These are phyloP conservation scores for Ophiosphaerella korrae DNA, from an alignment of 2,329 filamentous ascomycete genomes.

Conservation along the genomic window DNA sequence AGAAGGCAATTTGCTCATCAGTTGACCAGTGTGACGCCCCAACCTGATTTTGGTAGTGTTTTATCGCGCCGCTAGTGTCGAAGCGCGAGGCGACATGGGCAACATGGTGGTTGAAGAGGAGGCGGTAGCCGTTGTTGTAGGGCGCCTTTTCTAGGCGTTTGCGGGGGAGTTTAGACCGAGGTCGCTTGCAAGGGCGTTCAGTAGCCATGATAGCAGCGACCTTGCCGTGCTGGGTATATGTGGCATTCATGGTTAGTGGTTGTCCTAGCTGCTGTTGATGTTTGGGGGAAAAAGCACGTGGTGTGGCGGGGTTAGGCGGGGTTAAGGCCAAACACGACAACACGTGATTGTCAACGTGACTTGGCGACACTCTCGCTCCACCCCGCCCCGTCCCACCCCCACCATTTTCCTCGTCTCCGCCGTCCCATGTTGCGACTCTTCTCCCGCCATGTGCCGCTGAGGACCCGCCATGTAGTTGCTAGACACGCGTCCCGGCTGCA, in stretches of 20 bases:
- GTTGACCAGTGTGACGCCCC: constrained; percentile 73
- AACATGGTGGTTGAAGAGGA: constrained; percentile 42
- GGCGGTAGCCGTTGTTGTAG: constrained; percentile 54
- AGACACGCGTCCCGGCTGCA: constrained; percentile 25
- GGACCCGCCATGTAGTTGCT: constrained; percentile 7
- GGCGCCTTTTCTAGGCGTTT: constrained; percentile 42
- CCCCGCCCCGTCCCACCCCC: constrained; percentile 12
- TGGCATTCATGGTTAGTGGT: background rate
- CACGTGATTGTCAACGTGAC: constrained; percentile 25
- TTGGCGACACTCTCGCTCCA: constrained; percentile 26
- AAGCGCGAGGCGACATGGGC: constrained; percentile 23
- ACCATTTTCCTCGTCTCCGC: background rate
- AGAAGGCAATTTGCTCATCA: constrained; percentile 73
- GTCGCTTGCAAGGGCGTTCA: constrained; percentile 28
- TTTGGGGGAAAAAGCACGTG: constrained; percentile 5
- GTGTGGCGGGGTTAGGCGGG: constrained; percentile 6
- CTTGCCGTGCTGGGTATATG: background rate
- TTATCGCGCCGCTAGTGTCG: constrained; percentile 4
- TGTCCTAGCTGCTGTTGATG: background rate
- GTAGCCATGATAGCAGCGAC: background rate
- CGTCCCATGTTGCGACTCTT: constrained; percentile 37
- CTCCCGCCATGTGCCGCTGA: constrained; percentile 40
- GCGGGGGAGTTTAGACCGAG: constrained; percentile 16
- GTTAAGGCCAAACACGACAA: background rate
- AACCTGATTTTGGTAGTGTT: constrained; percentile 59